Evolutionary conservation across 768 basidiomycete species (phyloP).

Genomic region (Chiua virens): DNA sequence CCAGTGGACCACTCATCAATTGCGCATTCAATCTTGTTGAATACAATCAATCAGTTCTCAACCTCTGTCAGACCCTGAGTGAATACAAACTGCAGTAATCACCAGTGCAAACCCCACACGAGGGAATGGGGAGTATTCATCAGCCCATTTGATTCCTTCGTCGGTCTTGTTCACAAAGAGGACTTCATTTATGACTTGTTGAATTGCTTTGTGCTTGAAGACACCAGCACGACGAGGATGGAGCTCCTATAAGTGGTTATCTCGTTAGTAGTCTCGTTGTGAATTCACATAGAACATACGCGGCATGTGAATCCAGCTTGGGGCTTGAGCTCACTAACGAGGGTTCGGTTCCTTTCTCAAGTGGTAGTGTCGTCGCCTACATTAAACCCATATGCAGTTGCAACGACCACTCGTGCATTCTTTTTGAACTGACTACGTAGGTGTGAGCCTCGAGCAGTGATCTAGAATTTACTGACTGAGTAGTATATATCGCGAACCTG

Average conservation of each 20-base stretch:
- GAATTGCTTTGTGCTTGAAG: background rate
- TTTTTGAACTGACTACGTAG: background rate
- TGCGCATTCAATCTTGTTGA: too few species aligned
- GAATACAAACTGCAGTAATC: background rate
- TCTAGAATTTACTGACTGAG: too few species aligned
- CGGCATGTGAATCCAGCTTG: too few species aligned
- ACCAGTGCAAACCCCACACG: background rate
- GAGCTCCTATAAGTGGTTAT: background rate
- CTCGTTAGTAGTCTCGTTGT: background rate
- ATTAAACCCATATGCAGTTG: background rate
- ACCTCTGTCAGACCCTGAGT: too few species aligned
- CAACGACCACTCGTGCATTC: background rate
- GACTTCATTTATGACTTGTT: background rate
- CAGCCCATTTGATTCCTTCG: background rate
- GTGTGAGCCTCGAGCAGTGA: too few species aligned
- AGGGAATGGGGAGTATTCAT: background rate
- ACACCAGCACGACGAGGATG: background rate
- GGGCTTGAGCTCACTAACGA: background rate
- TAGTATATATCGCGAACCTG: too few species aligned
- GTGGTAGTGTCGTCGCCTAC: background rate
- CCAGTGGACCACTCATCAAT: too few species aligned
- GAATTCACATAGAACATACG: background rate
- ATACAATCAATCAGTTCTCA: too few species aligned
- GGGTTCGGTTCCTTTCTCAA: background rate
- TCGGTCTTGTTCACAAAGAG: background rate